Base-by-base conservation (phyloP, 2,329 filamentous ascomycete genomes). In the Didymella segeticola region DNA sequence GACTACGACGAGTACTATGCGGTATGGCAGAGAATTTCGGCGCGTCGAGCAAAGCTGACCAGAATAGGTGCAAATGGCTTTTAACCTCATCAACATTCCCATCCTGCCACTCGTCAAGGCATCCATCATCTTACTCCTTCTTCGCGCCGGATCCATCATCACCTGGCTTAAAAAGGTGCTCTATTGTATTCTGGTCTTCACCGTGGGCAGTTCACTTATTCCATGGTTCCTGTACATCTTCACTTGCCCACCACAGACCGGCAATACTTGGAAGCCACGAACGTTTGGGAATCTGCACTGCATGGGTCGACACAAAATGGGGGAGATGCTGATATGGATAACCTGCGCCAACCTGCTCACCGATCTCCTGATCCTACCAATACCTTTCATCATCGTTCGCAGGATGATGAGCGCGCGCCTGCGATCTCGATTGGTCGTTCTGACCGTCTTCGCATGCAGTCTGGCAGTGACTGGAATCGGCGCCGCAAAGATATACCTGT, bases 331-430 rank as follows among this genome's bases (percentile, higher is more conserved):
- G 48, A 73, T 75, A 36, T 75, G 73, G 68, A 66, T 74, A 27
- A 76, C 74, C n/a, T 75, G 73, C 58, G 73, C 74, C 43, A 77
- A 76, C 43, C 67, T 77, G 15, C 63, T 77, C 23, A 77, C 74
- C 47, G 74, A 77, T 51, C 56, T 75, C 12, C 63, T 77, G 47
- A 75, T 77, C 31, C 72, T 77, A 14, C 74, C 74, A 1, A 77
- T 77, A 37, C 74, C 74, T 1, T 75, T 75, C 51, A 73, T 76
- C 34, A 73, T 77, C 29, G 74, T 75, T 23, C 63, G 73, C 41
- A 66, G 71, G 49, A 71, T 77, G 71, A 74, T 75, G 71, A 75
- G 74, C 45, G 71, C 73, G 12, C 71, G 73, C 2, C 47, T 76
- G 14, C 66, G 73, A 46, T 74, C 73, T 23, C 62, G 72, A 25